Base-by-base conservation (phyloP, 2,329 filamentous ascomycete genomes). In the Penicillium sp. region DNA sequence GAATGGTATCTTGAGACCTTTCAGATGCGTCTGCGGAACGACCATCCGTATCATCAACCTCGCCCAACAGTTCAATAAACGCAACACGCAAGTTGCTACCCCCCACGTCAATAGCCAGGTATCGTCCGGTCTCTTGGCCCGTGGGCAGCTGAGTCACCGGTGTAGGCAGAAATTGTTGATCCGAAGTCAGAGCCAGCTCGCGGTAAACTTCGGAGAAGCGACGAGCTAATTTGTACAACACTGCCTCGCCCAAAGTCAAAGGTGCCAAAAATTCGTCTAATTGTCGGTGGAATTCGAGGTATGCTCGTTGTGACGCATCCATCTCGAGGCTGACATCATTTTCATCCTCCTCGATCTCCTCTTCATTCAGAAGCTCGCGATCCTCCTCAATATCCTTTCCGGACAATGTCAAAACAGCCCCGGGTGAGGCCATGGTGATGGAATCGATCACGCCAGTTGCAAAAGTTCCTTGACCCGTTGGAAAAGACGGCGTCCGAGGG, bases 41-140 rank as follows among this genome's bases (percentile, higher is more conserved):
- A 49, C 53, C 57, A 52, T 69, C 66, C 6, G 63, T 59, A 34
- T 73, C 69, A 9, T 64, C 64, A 13, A 65, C 60, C 43, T 75
- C 72, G 12, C 73, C 73, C 13, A 75, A 50, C 26, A 81, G 60
- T 46, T 81, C 76, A 50, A 81, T 76, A 48, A 80, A 79, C 3
- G 76, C 77, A 18, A 79, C 77, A 50, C 78, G 70, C 38, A 81
- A 65, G 52, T 80, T 80, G 46, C 74, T 78, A 5, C 77, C 77
- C 39, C 78, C 78, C 33, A 81, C 76, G 61, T 81, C 77, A 46
- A 81, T 79, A 40, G 76, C 76, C 43, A 80, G 57, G 54, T 79
- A 80, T 26, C 71, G 74, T 35, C 77, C 77, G 5, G 73, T 76
- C 58, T 80, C 77, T 53, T 73, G 67, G 13, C 78, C 77, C 1